Evolutionary conservation across 2,329 filamentous ascomycete genomes (phyloP), one percentile per base, ranked within the genome.

Genomic region (Tetracladium maxilliforme): DNA sequence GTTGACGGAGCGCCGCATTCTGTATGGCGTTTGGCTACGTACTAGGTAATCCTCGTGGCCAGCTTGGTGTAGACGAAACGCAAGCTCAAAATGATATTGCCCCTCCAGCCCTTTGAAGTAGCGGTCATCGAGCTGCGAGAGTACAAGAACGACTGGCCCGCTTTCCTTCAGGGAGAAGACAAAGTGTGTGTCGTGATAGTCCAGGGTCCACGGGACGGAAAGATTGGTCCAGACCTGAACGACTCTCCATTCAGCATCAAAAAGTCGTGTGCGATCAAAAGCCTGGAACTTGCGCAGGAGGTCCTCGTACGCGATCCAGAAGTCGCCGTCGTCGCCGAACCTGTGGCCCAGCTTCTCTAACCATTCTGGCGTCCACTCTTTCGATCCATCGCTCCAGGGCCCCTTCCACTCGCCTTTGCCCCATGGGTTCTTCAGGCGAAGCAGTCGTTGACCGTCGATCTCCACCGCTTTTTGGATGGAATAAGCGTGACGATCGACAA

Each of bases 231-330:
- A 75, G 30, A 60, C 57, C 28, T 67, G 61, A n/a, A 59, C 61
- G 22, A 64, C 60, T 25, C 59, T 56, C 70, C 70, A 75, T 30
- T 66, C 58, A 3, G 52, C 42, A 7, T 64, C 58, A 44, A 75
- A 75, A 11, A 76, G 56, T 1, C 70, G 56, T 0, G 70, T 75
- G 8, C 69, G 57, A 37, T 73, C 65, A 27, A 75, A 61, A 27
- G 59, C 56, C 18, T 61, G 58, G 37, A 64, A 75, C 34, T 71
- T 73, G 36, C 60, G 58, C 5, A 74, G 56, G 26, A 76, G 52
- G 33, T 75, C 70, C 22, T 65, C 57, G 35, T 69, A 73, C 1
- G 64, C 56, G 32, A 73, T 72, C 67, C 68, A 74, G 38, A 74
- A 74, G 8, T 65, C 58, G 0, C 66, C 68, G 37, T 74, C 68